Evolutionary conservation across 768 basidiomycete genomes (phyloP).

Genomic region (Sporobolomyces roseus): DNA sequence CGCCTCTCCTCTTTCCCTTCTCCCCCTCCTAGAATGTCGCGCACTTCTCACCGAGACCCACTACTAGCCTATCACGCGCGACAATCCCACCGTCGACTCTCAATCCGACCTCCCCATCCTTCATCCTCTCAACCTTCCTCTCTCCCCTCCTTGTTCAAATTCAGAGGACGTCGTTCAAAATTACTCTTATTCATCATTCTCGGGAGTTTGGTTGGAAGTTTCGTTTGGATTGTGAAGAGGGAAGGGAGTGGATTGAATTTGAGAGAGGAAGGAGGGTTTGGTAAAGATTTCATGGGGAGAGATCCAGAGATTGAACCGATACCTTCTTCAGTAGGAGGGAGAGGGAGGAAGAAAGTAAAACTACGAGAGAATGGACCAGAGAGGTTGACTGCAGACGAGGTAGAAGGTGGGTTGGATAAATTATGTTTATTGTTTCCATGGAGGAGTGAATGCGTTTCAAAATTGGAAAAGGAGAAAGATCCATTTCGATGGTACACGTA

Average conservation of each 20-base stretch:
- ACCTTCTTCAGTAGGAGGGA: not conserved
- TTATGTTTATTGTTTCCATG: conserved; percentile 34
- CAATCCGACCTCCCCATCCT: conserved; percentile 18
- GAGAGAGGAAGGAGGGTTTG: conserved; percentile 20
- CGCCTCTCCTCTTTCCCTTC: not conserved
- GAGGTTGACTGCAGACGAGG: not conserved
- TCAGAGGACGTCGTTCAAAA: conserved; percentile 6
- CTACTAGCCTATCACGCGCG: not conserved
- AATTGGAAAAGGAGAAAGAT: not conserved
- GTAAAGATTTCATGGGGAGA: conserved; percentile 28
- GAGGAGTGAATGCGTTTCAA: conserved; percentile 13
- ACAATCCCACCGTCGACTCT: not conserved
- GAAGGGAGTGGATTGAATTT: not conserved
- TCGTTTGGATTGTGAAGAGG: not conserved
- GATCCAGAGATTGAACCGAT: conserved; percentile 9
- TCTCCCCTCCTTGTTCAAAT: not conserved
- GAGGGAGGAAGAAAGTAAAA: not conserved
- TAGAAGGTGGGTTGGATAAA: conserved; percentile 3
- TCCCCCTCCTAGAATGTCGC: too few species aligned
- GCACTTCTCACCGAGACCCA: not conserved
- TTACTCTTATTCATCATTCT: not conserved
- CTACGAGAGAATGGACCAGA: not conserved
- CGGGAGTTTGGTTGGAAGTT: not conserved
- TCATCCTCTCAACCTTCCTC: too few species aligned
- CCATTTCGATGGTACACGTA: conserved; percentile 25